Evolutionary conservation across 768 basidiomycete species (phyloP), one percentile per base, ranked within the genome.

Genomic region (Trametes cubensis): DNA sequence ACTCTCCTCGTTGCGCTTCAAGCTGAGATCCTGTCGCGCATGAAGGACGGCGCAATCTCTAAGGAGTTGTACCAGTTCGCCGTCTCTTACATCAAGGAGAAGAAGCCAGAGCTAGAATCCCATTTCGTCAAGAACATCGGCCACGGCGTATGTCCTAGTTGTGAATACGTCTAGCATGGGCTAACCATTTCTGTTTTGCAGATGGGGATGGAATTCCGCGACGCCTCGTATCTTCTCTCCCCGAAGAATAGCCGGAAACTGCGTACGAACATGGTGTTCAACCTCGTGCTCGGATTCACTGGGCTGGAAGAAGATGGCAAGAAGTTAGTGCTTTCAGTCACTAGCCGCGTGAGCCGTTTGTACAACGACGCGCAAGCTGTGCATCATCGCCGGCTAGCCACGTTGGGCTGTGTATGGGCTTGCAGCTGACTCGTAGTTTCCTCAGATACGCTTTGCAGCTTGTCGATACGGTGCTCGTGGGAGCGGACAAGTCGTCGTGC

Each of bases 121-220:
- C 73, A 89, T 69, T 91, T 98, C 61, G 86, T 88, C 34, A 99
- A 97, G 79, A 93, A 85, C 64, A 77, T 95, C 55, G 96, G 96
- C 2, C 95, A 95, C 71, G 90, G 87, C 23, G 95, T 96, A 73
- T 68, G 88, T 77, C 11, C 6, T 34, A 2, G 0, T 44, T 18
- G 2, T 7, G 8, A 25, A 23, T 2, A 20, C 20, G 30, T 20
- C 2, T n/a, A n/a, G 11, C 7, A 18, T n/a, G 30, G 2, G 14
- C 39, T 40, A 21, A 48, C 25, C 44, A 18, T 56, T 38, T 20
- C 11, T n/a, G 20, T 23, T 17, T 58, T 23, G 1, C 67, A 98
- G 95, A 98, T 88, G 73, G 96, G 96, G 6, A 85, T 98, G 71
- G 96, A 99, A 73, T 98, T 95, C 77, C 86, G 95, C 44, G 96